A percentile compares a stretch with the other conserved stretches of the same genome.
These are phyloP conservation scores for Isoetes taiwanensis DNA, from an alignment of 75 land plant species.

Conservation along the genomic window DNA sequence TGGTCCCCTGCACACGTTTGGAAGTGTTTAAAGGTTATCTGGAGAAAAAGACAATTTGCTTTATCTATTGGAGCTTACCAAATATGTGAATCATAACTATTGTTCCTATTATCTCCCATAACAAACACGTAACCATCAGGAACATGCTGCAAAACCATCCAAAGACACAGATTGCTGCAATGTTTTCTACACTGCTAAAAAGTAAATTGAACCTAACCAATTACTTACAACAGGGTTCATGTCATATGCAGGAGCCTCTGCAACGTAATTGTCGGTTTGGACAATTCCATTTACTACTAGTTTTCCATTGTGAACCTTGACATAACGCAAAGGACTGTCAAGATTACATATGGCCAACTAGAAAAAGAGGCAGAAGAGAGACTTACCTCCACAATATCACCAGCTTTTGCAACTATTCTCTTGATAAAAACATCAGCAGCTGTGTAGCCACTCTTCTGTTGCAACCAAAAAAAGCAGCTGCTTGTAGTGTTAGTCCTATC, in stretches of 20 bases:
- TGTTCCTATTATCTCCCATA: slow-evolving; percentile 97
- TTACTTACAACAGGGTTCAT: slow-evolving; percentile 61
- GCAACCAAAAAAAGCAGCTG: no score
- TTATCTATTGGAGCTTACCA: slow-evolving; percentile 63
- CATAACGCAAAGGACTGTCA: no score
- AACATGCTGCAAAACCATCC: slow-evolving; percentile 46
- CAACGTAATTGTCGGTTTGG: slow-evolving; percentile 71
- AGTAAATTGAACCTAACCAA: not conserved
- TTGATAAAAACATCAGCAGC: slow-evolving; percentile 88
- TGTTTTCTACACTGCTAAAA: not conserved
- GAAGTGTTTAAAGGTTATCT: no score
- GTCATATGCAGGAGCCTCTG: slow-evolving; percentile 84
- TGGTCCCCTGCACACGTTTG: slow-evolving; percentile 98
- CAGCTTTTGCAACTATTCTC: slow-evolving; percentile 74
- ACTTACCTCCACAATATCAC: slow-evolving; percentile 69
- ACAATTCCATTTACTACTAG: slow-evolving; percentile 59
- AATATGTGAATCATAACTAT: slow-evolving; percentile 87
- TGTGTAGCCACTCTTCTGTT: slow-evolving; percentile 66
- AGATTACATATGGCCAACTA: not conserved
- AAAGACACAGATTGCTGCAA: not conserved
- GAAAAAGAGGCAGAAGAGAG: not conserved
- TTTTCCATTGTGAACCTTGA: slow-evolving; percentile 83
- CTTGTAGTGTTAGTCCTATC: no score
- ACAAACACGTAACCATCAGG: slow-evolving; percentile 79
- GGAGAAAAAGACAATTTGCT: no score